These are phyloP conservation scores for Chlamydomonas eustigma DNA, from an alignment of 139 green algal species.

Conservation along the genomic window DNA sequence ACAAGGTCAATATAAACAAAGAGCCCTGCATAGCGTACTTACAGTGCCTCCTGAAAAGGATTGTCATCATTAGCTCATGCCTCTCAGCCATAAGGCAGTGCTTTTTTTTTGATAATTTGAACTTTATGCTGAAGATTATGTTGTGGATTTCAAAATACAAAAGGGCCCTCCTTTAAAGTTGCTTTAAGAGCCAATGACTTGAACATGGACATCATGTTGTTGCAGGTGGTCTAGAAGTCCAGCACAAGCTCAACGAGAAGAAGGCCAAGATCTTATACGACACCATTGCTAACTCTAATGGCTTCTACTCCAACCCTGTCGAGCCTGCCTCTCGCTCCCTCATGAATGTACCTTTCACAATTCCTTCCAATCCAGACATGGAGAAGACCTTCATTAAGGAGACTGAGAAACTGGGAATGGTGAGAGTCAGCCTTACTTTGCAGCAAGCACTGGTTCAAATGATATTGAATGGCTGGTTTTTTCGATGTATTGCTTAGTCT, in stretches of 20 bases:
- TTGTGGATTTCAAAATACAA: no score
- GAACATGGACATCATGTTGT: no score
- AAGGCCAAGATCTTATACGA: constrained; percentile 86
- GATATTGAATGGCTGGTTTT: no score
- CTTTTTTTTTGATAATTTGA: not conserved
- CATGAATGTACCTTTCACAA: constrained; percentile 99
- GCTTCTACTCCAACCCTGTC: constrained; percentile 91
- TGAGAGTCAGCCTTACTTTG: no score
- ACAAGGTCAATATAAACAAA: constrained; percentile 26
- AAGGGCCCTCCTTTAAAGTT: no score
- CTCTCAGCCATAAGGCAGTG: constrained; percentile 1
- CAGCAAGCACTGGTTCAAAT: no score
- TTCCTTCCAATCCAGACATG: constrained; percentile 79
- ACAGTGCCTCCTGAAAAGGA: no score
- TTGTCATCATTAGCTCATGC: no score
- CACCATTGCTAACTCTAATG: constrained; percentile 71
- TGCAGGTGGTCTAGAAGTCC: constrained; percentile 55
- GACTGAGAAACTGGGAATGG: constrained; percentile 39
- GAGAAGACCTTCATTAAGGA: constrained; percentile 46
- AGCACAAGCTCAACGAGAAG: constrained; percentile 59
- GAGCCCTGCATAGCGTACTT: no score
- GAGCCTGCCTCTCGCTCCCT: constrained; percentile 71
- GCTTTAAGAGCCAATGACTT: no score
- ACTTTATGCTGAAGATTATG: no score
- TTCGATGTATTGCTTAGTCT: no score